These are phyloP conservation scores for Eustoma russellianum DNA, from an alignment of 257 asterid genomes.

Conservation along the genomic window DNA sequence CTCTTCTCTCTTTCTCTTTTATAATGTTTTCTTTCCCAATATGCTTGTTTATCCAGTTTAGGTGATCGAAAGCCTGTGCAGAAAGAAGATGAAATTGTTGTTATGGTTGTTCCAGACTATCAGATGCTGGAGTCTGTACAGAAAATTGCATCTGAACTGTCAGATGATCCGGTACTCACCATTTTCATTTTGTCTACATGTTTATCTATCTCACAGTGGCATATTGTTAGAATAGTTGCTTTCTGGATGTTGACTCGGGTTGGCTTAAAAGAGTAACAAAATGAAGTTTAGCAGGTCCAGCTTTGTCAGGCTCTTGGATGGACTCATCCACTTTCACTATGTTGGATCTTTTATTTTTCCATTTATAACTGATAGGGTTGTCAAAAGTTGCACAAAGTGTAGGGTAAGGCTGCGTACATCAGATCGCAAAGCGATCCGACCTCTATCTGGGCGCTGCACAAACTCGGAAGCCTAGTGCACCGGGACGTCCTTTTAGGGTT, in stretches of 20 bases:
- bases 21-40: background rate
- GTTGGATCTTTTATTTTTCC: too few species aligned
- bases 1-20: constrained; percentile 9
- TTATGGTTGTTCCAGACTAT: constrained; percentile 96
- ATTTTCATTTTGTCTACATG: constrained; percentile 8
- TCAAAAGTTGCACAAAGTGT: too few species aligned
- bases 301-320: too few species aligned
- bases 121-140: constrained; percentile 87
- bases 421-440: too few species aligned
- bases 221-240: background rate
- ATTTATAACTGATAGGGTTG: too few species aligned
- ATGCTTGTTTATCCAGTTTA: constrained; percentile 42
- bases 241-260: background rate
- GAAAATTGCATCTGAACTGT: constrained; percentile 70
- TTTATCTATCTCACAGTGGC: constrained; percentile 1
- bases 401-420: too few species aligned
- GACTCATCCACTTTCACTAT: too few species aligned
- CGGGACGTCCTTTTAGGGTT: too few species aligned
- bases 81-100: constrained; percentile 71
- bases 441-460: too few species aligned
- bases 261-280: background rate
- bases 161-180: constrained; percentile 70
- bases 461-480: too few species aligned
- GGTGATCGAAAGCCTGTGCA: constrained; percentile 89
- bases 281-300: too few species aligned